A percentile compares a stretch with the other conserved stretches of the same genome.
phyloP scores from a whole-genome alignment of 2,329 filamentous ascomycete genomes.

The Onygenales sp. region DNA sequence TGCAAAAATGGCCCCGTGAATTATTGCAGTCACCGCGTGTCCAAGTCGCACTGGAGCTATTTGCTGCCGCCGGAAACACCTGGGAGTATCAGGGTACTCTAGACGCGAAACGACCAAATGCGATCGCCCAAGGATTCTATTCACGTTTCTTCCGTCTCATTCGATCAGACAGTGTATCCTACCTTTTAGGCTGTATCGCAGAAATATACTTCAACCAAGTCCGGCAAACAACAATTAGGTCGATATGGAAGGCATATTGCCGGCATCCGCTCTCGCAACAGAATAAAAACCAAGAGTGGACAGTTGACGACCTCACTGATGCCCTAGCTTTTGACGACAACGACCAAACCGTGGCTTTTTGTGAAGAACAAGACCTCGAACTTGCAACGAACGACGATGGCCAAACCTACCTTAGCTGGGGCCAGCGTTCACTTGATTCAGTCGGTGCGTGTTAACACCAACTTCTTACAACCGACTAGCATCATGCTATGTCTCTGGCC shows the following conservation, averaged over 20 bases:
- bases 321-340: slow-evolving; percentile 48
- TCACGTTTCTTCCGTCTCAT: slow-evolving; percentile 49
- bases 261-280: slow-evolving; percentile 38
- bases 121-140: slow-evolving; percentile 50
- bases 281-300: slow-evolving; percentile 47
- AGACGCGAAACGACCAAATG: slow-evolving; percentile 38
- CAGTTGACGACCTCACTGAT: slow-evolving; percentile 40
- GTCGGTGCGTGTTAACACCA: slow-evolving; percentile 29
- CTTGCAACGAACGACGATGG: slow-evolving; percentile 40
- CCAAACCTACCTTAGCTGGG: slow-evolving; percentile 42
- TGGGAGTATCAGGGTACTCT: slow-evolving; percentile 44
- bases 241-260: slow-evolving; percentile 46
- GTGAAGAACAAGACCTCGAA: slow-evolving; percentile 43
- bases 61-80: slow-evolving; percentile 46
- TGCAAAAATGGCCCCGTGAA: slow-evolving; percentile 45
- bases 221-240: slow-evolving; percentile 46
- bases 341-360: slow-evolving; percentile 45
- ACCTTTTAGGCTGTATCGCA: slow-evolving; percentile 55
- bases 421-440: slow-evolving; percentile 36
- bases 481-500: not conserved
- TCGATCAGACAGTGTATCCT: slow-evolving; percentile 46
- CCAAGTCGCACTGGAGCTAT: slow-evolving; percentile 47
- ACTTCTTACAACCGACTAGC: not conserved
- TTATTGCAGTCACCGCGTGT: slow-evolving; percentile 45
- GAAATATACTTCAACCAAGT: slow-evolving; percentile 54